These are phyloP conservation scores for Rhinocladiella mackenziei DNA, from an alignment of 2,329 filamentous ascomycete species.

Conservation along the genomic window DNA sequence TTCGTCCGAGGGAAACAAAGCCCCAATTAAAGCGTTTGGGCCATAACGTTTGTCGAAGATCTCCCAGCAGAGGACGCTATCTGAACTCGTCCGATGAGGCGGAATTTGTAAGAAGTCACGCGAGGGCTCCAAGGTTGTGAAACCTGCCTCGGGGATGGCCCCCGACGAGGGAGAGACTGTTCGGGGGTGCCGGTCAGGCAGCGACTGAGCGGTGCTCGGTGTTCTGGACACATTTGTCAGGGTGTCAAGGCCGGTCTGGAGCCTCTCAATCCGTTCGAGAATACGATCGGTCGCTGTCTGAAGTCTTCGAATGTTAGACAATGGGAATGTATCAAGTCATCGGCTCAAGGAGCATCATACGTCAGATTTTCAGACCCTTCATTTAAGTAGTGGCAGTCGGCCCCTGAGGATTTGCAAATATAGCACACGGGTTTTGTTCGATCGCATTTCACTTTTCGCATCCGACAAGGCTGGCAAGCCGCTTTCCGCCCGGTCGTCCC, in stretches of 20 bases:
- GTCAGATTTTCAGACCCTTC: slow-evolving; percentile 15
- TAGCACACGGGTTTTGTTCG: slow-evolving; percentile 28
- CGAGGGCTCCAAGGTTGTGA: slow-evolving; percentile 2
- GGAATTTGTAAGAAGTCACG: slow-evolving; percentile 31
- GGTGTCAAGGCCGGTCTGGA: slow-evolving; percentile 11
- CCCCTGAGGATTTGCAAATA: slow-evolving; percentile 24
- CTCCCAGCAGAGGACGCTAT: slow-evolving; percentile 32
- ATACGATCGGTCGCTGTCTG: background rate
- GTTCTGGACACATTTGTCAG: slow-evolving; percentile 11
- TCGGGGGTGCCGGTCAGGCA: too few species aligned
- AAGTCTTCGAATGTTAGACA: background rate
- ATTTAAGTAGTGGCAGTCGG: slow-evolving; percentile 28
- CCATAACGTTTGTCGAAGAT: slow-evolving; percentile 29
- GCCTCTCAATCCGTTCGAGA: slow-evolving; percentile 10
- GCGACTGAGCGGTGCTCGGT: slow-evolving; percentile 5
- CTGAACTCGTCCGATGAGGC: slow-evolving; percentile 29
- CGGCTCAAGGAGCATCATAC: slow-evolving; percentile 7
- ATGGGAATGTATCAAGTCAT: slow-evolving; percentile 5
- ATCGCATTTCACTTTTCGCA: slow-evolving; percentile 32
- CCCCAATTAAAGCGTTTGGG: slow-evolving; percentile 25
- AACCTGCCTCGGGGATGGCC: too few species aligned
- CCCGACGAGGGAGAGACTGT: too few species aligned
- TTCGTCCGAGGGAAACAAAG: slow-evolving; percentile 13
- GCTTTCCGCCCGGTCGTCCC: slow-evolving; percentile 16
- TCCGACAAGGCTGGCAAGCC: slow-evolving; percentile 32